Conservation (phyloP, 805 yeast genomes). For the Pichia exigua region DNA sequence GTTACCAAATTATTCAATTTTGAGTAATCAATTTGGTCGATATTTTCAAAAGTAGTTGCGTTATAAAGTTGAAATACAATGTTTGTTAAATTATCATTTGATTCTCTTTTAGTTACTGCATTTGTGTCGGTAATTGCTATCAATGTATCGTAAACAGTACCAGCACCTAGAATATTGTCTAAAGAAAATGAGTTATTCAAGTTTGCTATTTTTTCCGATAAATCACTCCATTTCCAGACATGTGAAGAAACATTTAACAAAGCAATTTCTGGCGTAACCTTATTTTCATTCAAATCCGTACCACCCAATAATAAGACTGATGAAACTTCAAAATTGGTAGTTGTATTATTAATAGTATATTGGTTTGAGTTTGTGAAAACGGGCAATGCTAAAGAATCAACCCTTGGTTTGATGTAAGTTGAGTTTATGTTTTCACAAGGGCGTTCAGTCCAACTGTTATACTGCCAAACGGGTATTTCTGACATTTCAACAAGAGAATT, state of each 20-base stretch:
- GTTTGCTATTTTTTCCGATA: constrained; percentile 20
- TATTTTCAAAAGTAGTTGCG: constrained; percentile 28
- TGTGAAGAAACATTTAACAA: constrained; percentile 31
- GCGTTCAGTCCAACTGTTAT: constrained; percentile 59
- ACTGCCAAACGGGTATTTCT: constrained; percentile 70
- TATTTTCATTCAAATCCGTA: constrained; percentile 27
- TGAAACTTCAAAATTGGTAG: constrained; percentile 28
- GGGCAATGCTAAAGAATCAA: constrained; percentile 47
- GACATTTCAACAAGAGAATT: constrained; percentile 65
- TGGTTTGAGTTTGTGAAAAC: constrained; percentile 31
- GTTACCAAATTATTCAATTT: constrained; percentile 9
- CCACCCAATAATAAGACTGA: constrained; percentile 60
- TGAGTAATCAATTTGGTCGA: constrained; percentile 28
- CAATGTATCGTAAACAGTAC: constrained; percentile 43
- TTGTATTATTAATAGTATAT: constrained; percentile 18
- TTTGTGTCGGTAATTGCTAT: constrained; percentile 30
- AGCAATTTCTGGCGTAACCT: constrained; percentile 38
- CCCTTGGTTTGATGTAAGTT: constrained; percentile 44
- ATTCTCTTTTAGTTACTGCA: neutral
- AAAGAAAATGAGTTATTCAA: constrained; percentile 20
- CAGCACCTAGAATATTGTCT: constrained; percentile 37
- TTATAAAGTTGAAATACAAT: constrained; percentile 38
- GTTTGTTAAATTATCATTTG: constrained; percentile 13
- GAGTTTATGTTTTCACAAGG: constrained; percentile 25
- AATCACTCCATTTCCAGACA: constrained; percentile 38